Evolutionary conservation across 108 stramenopile genomes (phyloP).

Genomic region (Craspedostauros australis): DNA sequence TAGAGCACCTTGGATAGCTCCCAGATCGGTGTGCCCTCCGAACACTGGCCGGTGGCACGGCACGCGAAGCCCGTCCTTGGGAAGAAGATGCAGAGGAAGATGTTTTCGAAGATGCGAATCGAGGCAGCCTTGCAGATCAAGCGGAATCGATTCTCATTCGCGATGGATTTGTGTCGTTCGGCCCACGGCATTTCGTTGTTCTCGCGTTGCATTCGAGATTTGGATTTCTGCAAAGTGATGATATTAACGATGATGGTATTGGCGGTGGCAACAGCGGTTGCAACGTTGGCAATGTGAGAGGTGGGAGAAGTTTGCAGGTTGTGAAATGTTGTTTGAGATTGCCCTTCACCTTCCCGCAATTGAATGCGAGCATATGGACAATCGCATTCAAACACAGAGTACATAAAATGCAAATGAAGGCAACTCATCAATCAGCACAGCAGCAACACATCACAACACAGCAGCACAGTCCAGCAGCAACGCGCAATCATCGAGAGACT

Average conservation of each 20-base stretch:
- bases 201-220: slow-evolving; percentile 16
- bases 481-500: no score
- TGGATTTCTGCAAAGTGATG: slow-evolving; percentile 15
- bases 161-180: slow-evolving; percentile 56
- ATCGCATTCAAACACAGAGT: no score
- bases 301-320: not conserved
- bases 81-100: slow-evolving; percentile 42
- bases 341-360: no score
- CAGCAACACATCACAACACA: no score
- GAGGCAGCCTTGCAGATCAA: slow-evolving; percentile 36
- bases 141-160: slow-evolving; percentile 58
- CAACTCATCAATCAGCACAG: no score
- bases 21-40: slow-evolving; percentile 31
- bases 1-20: slow-evolving; percentile 32
- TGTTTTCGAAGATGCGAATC: slow-evolving; percentile 44
- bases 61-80: slow-evolving; percentile 53
- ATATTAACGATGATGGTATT: not conserved
- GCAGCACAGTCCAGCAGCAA: no score
- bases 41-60: slow-evolving; percentile 56
- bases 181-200: slow-evolving; percentile 50
- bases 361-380: no score
- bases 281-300: not conserved
- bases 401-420: no score
- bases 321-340: no score
- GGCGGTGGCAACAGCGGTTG: not conserved